Evolutionary conservation across 75 land plant species (phyloP).

Genomic region (Cunninghamia lanceolata): DNA sequence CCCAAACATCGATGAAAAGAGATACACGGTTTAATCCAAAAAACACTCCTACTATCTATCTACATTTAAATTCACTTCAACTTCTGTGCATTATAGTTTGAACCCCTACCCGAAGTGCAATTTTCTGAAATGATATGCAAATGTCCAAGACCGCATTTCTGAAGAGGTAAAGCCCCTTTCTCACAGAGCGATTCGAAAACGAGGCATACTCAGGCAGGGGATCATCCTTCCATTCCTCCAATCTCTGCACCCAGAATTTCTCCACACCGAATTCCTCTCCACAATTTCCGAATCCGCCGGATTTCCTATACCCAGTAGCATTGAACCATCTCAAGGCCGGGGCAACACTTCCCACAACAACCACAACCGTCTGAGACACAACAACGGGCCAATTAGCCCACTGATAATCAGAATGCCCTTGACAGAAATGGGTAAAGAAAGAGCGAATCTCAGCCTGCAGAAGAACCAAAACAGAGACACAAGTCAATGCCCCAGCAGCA

Average conservation of each 20-base stretch:
- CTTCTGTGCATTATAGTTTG: too few relatives aligned
- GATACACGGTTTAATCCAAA: too few relatives aligned
- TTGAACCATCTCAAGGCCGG: conserved; percentile 38
- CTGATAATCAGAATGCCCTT: conserved; percentile 35
- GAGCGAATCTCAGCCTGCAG: conserved; percentile 29
- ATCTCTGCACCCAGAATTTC: conserved; percentile 29
- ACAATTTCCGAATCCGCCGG: conserved; percentile 2
- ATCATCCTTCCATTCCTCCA: conserved; percentile 29
- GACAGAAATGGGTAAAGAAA: conserved; percentile 24
- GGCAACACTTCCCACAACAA: conserved; percentile 33
- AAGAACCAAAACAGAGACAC: conserved; percentile 19
- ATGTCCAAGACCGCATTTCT: conserved; percentile 12
- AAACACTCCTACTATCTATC: too few relatives aligned
- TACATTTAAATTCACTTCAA: too few relatives aligned
- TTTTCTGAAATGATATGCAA: conserved; percentile 21
- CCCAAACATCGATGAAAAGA: too few relatives aligned
- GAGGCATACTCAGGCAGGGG: conserved; percentile 12
- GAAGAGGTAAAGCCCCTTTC: conserved; percentile 11
- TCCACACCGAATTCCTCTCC: conserved; percentile 23
- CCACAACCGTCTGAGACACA: conserved; percentile 23
- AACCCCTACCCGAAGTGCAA: not conserved
- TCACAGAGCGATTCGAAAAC: not conserved
- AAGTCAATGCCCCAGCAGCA: conserved; percentile 28
- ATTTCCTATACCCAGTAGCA: conserved; percentile 17
- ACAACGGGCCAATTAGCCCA: conserved; percentile 30